Conservation (phyloP, 345 rosid genomes). For the Trapa bicornis region DNA sequence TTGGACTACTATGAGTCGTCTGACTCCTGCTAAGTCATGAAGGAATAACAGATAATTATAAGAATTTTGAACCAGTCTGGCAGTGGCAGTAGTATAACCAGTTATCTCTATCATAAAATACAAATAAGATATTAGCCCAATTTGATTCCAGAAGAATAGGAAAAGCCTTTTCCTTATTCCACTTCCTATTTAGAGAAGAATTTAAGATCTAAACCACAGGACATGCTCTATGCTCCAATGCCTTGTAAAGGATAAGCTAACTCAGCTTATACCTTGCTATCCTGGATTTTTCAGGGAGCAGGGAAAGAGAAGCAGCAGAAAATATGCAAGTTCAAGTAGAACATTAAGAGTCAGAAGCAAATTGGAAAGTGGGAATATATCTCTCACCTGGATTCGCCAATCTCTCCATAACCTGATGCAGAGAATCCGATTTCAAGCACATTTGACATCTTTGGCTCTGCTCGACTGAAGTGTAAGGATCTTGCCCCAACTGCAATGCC, state of each 20-base stretch:
- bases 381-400: slow-evolving; percentile 48
- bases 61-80: not conserved
- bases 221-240: not conserved
- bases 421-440: slow-evolving; percentile 58
- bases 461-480: slow-evolving; percentile 34
- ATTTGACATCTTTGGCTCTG: slow-evolving; percentile 54
- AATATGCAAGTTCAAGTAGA: not conserved
- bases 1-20: slow-evolving; percentile 60
- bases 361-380: not conserved
- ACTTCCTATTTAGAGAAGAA: not conserved
- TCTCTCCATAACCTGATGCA: slow-evolving; percentile 61
- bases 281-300: not conserved
- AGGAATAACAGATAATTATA: not conserved
- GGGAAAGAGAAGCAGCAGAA: not conserved
- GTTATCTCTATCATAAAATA: not conserved
- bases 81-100: not conserved
- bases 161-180: not conserved
- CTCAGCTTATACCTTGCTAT: not conserved
- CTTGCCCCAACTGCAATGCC: slow-evolving; percentile 73
- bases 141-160: not conserved
- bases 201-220: not conserved
- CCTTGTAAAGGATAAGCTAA: not conserved
- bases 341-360: not conserved
- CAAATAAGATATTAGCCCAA: not conserved
- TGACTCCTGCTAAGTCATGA: slow-evolving; percentile 27